Evolutionary conservation across 306 rosid species (phyloP), one percentile per base, ranked within the genome.

Genomic region (Gillenia trifoliata): DNA sequence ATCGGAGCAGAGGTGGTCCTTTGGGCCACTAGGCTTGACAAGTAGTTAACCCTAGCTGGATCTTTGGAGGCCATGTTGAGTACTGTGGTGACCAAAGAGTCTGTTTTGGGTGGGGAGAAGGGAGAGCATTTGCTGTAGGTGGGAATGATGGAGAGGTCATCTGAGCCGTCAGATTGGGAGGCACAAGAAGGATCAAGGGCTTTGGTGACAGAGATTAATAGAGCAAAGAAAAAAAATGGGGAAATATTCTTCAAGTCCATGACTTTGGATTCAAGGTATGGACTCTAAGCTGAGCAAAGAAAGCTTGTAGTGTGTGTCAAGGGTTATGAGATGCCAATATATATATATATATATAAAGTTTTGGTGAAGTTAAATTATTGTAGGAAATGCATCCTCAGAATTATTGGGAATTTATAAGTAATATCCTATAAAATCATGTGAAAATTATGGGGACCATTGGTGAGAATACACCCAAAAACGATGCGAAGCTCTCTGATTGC

Each of bases 91-190:
- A 79, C 79, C 90, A 84, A 86, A 2, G 98, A 77, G 19, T 85
- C 88, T 6, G 86, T 0, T 56, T 89, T 87, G 25, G 93, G 90
- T 49, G 87, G 81, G 71, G 74, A 78, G 85, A 91, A 85, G 17
- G 98, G 98, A 10, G 91, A 93, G 86, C 98, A 91, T 88, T 88
- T 93, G 71, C 98, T 82, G 43, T 85, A 91, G 65, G 90, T 75
- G 68, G 98, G 98, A 36, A 93, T 84, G 22, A 93, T 88, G 8
- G 87, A 83, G 64, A 93, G 87, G 60, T 78, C 87, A 5, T 49
- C 8, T 8, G 85, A 71, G 82, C 81, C 74, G 25, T 88, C 86
- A 0, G 81, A 78, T 45, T 79, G 75, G 4, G 90, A 68, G 34
- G 85, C 78, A 74, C 97, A 93, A 0, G 88, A 93, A 0, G 89